Conservation (phyloP, 495 filamentous ascomycete genomes). For the Aspergillus egyptiacus region DNA sequence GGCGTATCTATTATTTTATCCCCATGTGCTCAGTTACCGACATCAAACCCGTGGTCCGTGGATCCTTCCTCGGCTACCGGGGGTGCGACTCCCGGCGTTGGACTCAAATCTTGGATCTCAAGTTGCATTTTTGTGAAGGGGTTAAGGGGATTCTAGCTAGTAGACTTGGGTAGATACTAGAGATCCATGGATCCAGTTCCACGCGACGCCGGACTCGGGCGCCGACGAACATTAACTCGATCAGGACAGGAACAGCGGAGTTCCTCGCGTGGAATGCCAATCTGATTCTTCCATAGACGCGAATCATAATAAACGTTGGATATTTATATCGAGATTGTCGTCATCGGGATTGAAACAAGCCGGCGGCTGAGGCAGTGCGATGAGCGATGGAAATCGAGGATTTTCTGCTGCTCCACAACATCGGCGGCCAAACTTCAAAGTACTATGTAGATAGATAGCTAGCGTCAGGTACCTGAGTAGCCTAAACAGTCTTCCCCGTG, state of each 20-base stretch:
- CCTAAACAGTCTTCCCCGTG: slow-evolving; percentile 22
- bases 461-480: too few relatives aligned
- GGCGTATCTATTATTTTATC: too few relatives aligned
- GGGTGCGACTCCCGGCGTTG: too few relatives aligned
- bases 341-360: not conserved
- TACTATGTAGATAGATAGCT: too few relatives aligned
- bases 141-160: too few relatives aligned
- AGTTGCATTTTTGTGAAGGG: too few relatives aligned
- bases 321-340: slow-evolving; percentile 1
- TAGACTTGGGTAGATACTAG: too few relatives aligned
- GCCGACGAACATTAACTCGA: not conserved
- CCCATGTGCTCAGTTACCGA: too few relatives aligned
- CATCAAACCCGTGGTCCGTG: too few relatives aligned
- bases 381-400: not conserved
- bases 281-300: not conserved
- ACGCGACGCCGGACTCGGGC: not conserved
- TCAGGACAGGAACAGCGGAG: not conserved
- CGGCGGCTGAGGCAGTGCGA: slow-evolving; percentile 4
- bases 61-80: too few relatives aligned
- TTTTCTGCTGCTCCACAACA: not conserved
- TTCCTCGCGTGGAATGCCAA: not conserved
- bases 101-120: too few relatives aligned
- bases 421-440: too few relatives aligned
- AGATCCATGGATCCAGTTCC: not conserved
- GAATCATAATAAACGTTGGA: not conserved